Conservation (phyloP, 805 yeast genomes). For the Hanseniaspora valbyensis region DNA sequence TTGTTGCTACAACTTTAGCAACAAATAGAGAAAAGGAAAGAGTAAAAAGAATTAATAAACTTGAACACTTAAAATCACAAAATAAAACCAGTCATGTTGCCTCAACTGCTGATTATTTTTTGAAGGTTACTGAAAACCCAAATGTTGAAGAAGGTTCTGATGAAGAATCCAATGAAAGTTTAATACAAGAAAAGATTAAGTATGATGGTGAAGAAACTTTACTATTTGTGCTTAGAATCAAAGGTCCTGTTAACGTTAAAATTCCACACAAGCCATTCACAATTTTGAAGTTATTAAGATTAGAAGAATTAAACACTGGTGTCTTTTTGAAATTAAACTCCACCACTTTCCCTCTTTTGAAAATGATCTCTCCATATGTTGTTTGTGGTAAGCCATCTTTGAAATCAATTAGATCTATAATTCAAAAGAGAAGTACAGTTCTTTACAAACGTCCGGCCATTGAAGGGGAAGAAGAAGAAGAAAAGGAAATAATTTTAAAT, state of each 20-base stretch:
- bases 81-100: conserved; percentile 23
- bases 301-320: conserved; percentile 51
- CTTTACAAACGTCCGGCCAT: conserved; percentile 23
- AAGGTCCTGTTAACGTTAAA: conserved; percentile 52
- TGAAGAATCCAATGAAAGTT: conserved; percentile 25
- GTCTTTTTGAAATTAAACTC: conserved; percentile 58
- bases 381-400: conserved; percentile 68
- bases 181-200: conserved; percentile 27
- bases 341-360: conserved; percentile 51
- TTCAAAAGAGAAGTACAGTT: conserved; percentile 67
- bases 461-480: conserved; percentile 26
- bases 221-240: conserved; percentile 55
- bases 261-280: conserved; percentile 56
- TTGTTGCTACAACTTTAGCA: conserved; percentile 56
- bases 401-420: conserved; percentile 55
- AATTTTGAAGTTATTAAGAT: conserved; percentile 50
- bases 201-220: conserved; percentile 40
- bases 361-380: conserved; percentile 59
- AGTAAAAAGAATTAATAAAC: conserved; percentile 49
- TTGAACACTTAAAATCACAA: conserved; percentile 33
- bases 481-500: conserved; percentile 43
- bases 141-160: conserved; percentile 14
- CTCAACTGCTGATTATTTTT: conserved; percentile 29
- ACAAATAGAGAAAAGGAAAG: conserved; percentile 58
- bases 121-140: conserved; percentile 25